Conservation (phyloP, 805 yeast genomes). For the Starmerella scarabaei region DNA sequence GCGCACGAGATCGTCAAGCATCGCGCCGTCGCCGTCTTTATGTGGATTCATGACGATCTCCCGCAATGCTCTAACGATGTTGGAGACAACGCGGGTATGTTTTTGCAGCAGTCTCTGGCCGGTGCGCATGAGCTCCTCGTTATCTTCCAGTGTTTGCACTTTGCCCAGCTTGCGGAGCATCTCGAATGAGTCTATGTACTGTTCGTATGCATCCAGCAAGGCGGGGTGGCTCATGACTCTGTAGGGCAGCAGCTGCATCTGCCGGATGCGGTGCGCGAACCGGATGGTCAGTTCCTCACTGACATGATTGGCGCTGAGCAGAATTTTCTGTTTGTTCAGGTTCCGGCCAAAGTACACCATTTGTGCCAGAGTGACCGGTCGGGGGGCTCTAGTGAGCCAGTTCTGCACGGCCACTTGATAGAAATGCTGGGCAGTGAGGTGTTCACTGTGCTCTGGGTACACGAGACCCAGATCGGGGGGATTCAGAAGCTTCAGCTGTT, state of each 20-base stretch:
- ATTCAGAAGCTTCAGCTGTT: slow-evolving; percentile 6
- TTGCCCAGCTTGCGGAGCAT: slow-evolving; percentile 61
- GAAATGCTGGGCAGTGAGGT: slow-evolving; percentile 56
- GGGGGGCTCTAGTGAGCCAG: slow-evolving; percentile 45
- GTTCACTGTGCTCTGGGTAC: slow-evolving; percentile 12
- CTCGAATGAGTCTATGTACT: slow-evolving; percentile 79
- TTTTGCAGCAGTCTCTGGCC: slow-evolving; percentile 52
- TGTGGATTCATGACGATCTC: slow-evolving; percentile 38
- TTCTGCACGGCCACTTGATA: slow-evolving; percentile 60
- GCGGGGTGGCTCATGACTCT: slow-evolving; percentile 76
- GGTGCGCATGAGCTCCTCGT: slow-evolving; percentile 54
- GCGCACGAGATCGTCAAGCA: slow-evolving; percentile 63
- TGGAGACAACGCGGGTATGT: slow-evolving; percentile 72
- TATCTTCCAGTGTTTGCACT: slow-evolving; percentile 60
- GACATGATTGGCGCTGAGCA: slow-evolving; percentile 79
- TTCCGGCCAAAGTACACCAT: slow-evolving; percentile 78
- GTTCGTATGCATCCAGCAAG: slow-evolving; percentile 74
- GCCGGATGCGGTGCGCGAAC: slow-evolving; percentile 64
- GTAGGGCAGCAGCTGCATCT: slow-evolving; percentile 71
- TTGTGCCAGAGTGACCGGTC: slow-evolving; percentile 83
- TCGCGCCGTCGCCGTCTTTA: slow-evolving; percentile 45
- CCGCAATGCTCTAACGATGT: slow-evolving; percentile 82
- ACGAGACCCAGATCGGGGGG: slow-evolving; percentile 11
- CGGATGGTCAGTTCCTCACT: slow-evolving; percentile 73
- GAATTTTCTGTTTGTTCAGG: slow-evolving; percentile 60